These are phyloP conservation scores for Phlebiopsis flavidoalba DNA, from an alignment of 768 basidiomycete genomes.

Conservation along the genomic window DNA sequence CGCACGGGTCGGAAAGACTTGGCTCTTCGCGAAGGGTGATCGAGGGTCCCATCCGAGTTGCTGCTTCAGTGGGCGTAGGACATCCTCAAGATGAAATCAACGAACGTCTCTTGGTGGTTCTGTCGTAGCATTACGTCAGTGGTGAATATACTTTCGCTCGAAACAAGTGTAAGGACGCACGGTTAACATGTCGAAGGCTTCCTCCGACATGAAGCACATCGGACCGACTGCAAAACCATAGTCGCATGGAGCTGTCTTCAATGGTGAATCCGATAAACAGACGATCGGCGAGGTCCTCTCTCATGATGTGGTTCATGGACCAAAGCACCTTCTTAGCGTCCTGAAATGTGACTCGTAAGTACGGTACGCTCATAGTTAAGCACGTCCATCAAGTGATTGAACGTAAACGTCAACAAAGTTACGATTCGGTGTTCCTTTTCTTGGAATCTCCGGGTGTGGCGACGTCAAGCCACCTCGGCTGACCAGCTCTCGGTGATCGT, in stretches of 20 bases:
- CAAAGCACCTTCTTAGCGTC: constrained; percentile 20
- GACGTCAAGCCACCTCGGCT: neutral
- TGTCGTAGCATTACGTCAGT: neutral
- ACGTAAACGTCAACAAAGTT: neutral
- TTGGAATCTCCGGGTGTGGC: neutral
- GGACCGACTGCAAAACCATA: constrained; percentile 26
- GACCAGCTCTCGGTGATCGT: neutral
- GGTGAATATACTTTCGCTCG: neutral
- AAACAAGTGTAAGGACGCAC: neutral
- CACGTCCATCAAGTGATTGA: too few species aligned
- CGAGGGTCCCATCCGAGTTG: neutral
- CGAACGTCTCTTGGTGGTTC: neutral
- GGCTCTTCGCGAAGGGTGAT: neutral
- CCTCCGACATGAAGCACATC: constrained; percentile 14
- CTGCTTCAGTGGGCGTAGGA: neutral
- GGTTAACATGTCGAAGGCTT: constrained; percentile 15
- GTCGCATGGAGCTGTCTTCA: constrained; percentile 19
- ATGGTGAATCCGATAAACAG: constrained; percentile 24
- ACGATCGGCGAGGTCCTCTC: constrained; percentile 21
- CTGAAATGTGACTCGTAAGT: neutral
- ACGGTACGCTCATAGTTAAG: too few species aligned
- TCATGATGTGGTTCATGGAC: constrained; percentile 24
- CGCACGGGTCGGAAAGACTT: neutral
- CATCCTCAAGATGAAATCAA: neutral
- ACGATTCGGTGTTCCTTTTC: neutral